Evolutionary conservation across 257 asterid species (phyloP), one percentile per base, ranked within the genome.

Genomic region (Fraxinus cuspidata): DNA sequence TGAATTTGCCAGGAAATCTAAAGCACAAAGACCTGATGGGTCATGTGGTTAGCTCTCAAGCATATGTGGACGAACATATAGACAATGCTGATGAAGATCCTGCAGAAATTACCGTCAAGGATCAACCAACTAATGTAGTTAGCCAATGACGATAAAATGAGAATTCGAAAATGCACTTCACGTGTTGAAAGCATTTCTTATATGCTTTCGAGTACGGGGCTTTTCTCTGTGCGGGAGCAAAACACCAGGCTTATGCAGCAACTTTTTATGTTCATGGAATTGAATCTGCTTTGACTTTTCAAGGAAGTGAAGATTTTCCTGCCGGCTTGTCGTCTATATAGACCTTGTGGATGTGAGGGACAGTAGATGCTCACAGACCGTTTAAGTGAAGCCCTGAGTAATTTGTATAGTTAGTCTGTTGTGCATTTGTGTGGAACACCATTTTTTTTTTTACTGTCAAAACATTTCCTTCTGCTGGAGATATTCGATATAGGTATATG

Each of bases 11-110:
- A 93, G 97, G 98, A 80, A 93, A 93, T 80, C 91, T 93, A 66
- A 93, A 90, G 88, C 98, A 93, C 70, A 93, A 93, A 82, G 90
- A 93, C 81, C 87, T 93, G 88, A 88, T 70, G 90, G 97, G 98
- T 72, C 93, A 89, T 65, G 79, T 90, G 74, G 94, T 93, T 35
- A 90, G 98, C 90, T 93, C 98, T 70, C 98, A 93, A 84, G 98
- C 93, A 70, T 93, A 93, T 81, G 19, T 85, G 82, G 96, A 87
- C 79, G 87, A 83, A 81, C 80, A 88, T 76, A 76, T 72, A 38
- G 89, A 88, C 78, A 80, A 49, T 37, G 75, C 60, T 23, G 75
- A 84, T 42, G 79, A 79, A 73, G 84, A 81, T 74, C 71, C 80
- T 25, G 77, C 76, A 23, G 92, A 83, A 72, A 68, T 78, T 74